Base-by-base conservation (phyloP, 78 protist species). In the Pigoraptor vietnamica region DNA sequence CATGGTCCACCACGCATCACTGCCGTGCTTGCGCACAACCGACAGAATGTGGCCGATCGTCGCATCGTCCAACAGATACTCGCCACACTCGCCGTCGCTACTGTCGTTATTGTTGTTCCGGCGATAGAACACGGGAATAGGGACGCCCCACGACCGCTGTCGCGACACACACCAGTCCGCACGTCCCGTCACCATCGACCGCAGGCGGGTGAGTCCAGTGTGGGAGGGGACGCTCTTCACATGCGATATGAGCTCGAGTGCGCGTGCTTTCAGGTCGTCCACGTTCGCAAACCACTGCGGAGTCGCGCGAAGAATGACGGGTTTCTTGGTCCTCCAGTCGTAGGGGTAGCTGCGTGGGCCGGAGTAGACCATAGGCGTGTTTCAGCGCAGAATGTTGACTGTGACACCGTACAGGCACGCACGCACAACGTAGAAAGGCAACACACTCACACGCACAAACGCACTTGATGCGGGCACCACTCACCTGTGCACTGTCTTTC, bases 111-210 rank as follows among this genome's bases (percentile, higher is more conserved):
- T 90, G 23, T 56, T 90, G 10, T 84, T 24, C 19, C 23, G 81
- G 79, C 84, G 36, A 87, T 97, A 97, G 91, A 98, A 97, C 19
- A 94, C 97, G 2, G 99, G 98, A 35, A 98, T 98, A 29, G 99
- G 99, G 29, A 97, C 98, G 86, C 99, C 99, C 99, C 99, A 98
- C 19, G 89, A 79, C 24, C 99, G 91, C 92, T 98, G 99, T 9
- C 99, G 91, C 6, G 97, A 94, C 24, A 98, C 95, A 89, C 99
- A 98, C 99, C 99, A 98, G 89, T 96, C 97, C 19, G 81, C 81
- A 48, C 99, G 94, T 0, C 36, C 32, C 36, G 91, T 90, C 24
- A 95, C 86, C 97, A 96, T 95, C 19, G 94, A 39, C 29, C 29
- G 0, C 67, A 91, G 93, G 24, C 93, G 93, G 24, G 32, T 14